These are phyloP conservation scores for Plasmodium gallinaceum DNA, from an alignment of 169 alveolate species.

Conservation along the genomic window DNA sequence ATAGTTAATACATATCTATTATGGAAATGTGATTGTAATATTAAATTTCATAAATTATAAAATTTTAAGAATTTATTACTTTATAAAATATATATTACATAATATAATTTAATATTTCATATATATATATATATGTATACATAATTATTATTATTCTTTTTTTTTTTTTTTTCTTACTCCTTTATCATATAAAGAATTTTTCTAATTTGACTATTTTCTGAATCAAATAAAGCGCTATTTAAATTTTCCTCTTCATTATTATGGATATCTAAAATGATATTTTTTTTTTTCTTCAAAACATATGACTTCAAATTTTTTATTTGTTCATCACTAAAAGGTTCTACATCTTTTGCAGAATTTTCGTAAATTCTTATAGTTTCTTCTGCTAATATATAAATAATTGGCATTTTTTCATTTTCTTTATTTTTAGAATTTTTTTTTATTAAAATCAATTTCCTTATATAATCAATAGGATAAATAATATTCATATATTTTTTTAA, in stretches of 20 bases:
- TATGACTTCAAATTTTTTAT: slow-evolving; percentile 8
- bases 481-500: slow-evolving; percentile 47
- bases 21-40: too few relatives aligned
- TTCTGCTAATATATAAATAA: slow-evolving; percentile 55
- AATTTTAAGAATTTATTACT: too few relatives aligned
- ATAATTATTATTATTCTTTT: not conserved
- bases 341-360: slow-evolving; percentile 74
- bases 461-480: slow-evolving; percentile 50
- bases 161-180: slow-evolving; percentile 41
- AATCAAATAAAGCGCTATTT: slow-evolving; percentile 29
- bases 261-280: not conserved
- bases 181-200: slow-evolving; percentile 54
- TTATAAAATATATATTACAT: too few relatives aligned
- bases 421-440: slow-evolving; percentile 21
- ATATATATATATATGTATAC: not conserved
- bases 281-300: slow-evolving; percentile 18
- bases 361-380: slow-evolving; percentile 74
- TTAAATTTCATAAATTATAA: too few relatives aligned
- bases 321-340: slow-evolving; percentile 48
- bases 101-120: slow-evolving; percentile 10
- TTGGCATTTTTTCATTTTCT: slow-evolving; percentile 26
- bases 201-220: slow-evolving; percentile 70
- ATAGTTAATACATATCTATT: too few relatives aligned
- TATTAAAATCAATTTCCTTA: slow-evolving; percentile 42
- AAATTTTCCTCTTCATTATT: slow-evolving; percentile 19